Base-by-base conservation (phyloP, 768 basidiomycete genomes). In the Termitomyces bulborhizus region DNA sequence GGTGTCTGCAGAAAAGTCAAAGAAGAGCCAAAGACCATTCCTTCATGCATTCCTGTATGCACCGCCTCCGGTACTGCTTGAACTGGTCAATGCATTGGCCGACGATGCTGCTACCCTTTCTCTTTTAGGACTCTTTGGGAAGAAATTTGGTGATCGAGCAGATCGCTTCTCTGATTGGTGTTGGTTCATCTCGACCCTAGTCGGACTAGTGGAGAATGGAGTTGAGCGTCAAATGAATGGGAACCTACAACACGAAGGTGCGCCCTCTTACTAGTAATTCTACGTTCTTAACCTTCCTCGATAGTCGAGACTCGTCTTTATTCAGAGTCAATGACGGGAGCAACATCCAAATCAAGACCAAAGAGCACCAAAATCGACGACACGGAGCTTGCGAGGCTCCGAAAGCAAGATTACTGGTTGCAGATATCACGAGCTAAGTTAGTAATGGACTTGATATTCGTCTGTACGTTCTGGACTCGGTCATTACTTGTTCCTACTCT, bases 91-190 rank as follows among this genome's bases (percentile, higher is more conserved):
- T 60, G 83, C 85, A 3, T 67, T 84, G 36, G 78, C 91, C 6
- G 90, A 93, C 62, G 91, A 93, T 69, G 67, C 90, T n/a, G 78
- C 80, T 46, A 90, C 90, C n/a, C 81, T 85, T 61, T 83, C 86
- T 12, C 76, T 74, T 56, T 70, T 93, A 29, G 91, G 90, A 1
- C 69, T 93, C 9, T 61, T 93, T 4, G 82, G 86, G 5, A 78
- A 80, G 60, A 77, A 74, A 48, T 69, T 79, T 1, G 91, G 91
- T 16, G 77, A 80, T 48, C 80, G 83, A 36, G 91, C 90, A 3
- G 89, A 75, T 36, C 79, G 82, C 11, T 83, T 91, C 63, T 83
- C 90, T 1, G 83, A 93, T 67, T 92, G 88, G 87, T 91, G 90
- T 66, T 93, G 90, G 91, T 77, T 93, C 59, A 71, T 88, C 29